Conservation (phyloP, 305 asterid species). For the Fraxinus nigra region DNA sequence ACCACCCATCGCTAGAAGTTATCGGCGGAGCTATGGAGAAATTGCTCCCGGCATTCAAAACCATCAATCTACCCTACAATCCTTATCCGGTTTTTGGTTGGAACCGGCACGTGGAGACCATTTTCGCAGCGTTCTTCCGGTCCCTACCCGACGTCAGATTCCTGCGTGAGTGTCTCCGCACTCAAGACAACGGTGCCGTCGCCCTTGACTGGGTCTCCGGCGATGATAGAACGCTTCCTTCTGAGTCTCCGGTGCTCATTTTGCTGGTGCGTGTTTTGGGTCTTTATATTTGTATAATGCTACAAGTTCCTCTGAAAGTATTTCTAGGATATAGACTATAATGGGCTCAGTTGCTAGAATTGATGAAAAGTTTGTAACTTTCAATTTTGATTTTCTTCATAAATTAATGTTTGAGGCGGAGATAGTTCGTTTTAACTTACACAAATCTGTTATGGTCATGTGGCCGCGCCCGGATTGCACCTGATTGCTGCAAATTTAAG, state of each 20-base stretch:
- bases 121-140: conserved; percentile 77
- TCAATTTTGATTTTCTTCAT: not conserved
- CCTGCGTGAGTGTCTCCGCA: conserved; percentile 85
- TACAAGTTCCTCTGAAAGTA: not conserved
- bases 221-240: conserved; percentile 50
- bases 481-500: not conserved
- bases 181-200: conserved; percentile 70
- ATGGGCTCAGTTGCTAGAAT: not conserved
- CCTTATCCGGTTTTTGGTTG: conserved; percentile 62
- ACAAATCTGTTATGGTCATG: not conserved
- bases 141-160: conserved; percentile 63
- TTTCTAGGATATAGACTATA: not conserved
- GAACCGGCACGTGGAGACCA: conserved; percentile 81
- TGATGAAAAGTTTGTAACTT: not conserved
- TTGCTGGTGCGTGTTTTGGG: conserved; percentile 55
- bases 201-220: conserved; percentile 85
- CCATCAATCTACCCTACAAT: conserved; percentile 51
- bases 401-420: not conserved
- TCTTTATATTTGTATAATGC: not conserved
- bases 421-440: not conserved
- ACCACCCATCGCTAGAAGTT: conserved; percentile 69
- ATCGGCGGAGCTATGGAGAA: conserved; percentile 65
- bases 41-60: conserved; percentile 63
- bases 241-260: conserved; percentile 72
- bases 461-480: not conserved